Evolutionary conservation across 169 alveolate species (phyloP).

Genomic region (Perkinsus chesapeaki): DNA sequence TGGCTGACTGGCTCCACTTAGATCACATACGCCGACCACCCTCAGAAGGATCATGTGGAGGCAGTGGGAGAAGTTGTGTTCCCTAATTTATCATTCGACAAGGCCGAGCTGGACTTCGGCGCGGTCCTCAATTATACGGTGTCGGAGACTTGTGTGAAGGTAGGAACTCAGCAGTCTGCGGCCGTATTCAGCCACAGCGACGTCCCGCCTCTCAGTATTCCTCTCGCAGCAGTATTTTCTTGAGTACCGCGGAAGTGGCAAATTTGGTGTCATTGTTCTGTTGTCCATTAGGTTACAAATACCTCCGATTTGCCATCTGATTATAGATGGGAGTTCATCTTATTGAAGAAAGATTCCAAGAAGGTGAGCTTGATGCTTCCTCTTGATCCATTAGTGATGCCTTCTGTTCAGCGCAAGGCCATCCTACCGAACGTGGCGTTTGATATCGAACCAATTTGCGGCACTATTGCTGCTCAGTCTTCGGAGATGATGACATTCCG

Average conservation of each 20-base stretch:
- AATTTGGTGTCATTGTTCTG: too few relatives aligned
- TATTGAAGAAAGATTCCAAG: slow-evolving; percentile 39
- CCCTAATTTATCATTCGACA: slow-evolving; percentile 72
- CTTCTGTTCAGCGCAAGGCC: background rate
- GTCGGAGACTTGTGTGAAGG: background rate
- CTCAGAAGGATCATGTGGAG: slow-evolving; percentile 75
- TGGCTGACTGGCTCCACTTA: slow-evolving; percentile 54
- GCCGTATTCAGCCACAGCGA: slow-evolving; percentile 2
- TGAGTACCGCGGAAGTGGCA: too few relatives aligned
- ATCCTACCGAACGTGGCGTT: background rate
- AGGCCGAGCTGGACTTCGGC: slow-evolving; percentile 76
- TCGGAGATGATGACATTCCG: background rate
- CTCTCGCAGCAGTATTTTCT: too few relatives aligned
- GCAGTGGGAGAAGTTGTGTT: slow-evolving; percentile 77
- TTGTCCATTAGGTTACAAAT: slow-evolving; percentile 59
- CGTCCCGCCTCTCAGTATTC: too few relatives aligned
- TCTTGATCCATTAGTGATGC: background rate
- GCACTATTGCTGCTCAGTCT: background rate
- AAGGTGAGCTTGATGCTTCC: background rate
- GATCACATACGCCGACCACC: slow-evolving; percentile 76
- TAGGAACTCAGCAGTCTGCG: background rate
- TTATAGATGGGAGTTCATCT: slow-evolving; percentile 81
- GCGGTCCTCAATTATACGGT: slow-evolving; percentile 66
- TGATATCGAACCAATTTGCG: background rate
- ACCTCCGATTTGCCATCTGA: slow-evolving; percentile 65